Evolutionary conservation across 2,329 filamentous ascomycete species (phyloP), one percentile per base, ranked within the genome.

Genomic region (Didymella sp.): DNA sequence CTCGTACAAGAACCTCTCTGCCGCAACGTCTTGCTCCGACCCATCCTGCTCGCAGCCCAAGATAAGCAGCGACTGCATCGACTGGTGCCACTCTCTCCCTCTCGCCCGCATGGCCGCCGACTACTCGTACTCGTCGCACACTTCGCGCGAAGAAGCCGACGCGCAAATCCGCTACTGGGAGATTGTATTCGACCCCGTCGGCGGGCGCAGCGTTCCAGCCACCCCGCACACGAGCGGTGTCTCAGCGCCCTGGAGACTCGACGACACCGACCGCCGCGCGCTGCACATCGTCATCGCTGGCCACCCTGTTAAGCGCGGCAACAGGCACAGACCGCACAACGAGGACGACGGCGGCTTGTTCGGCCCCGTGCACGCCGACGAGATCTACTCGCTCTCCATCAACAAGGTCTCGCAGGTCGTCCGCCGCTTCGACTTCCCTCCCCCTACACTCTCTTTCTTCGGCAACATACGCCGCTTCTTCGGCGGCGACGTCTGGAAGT

Each of bases 171-270:
- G 65, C 31, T 66, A 66, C 51, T 75, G 72, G 72, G 62, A 68
- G 13, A 52, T 75, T 15, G 61, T 62, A 3, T 61, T 75, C 22
- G 73, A 75, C 43, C 62, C 68, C 2, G 67, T 75, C 40, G 73
- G 71, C 2, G 64, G 60, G 0, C 56, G 56, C 6, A 56, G 53
- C 31, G 50, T 57, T 1, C 57, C 56, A 13, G 8, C 28, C 19
- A 38, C 9, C 3, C 35, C 11, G 51, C 51, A 13, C n/a, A 41
- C 53, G 7, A 45, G 48, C 31, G 41, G 44, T 41, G 35, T 31
- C 12, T 51, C 43, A 4, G 17, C 33, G 4, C 22, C 44, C 6
- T 66, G 63, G 64, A 52, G 56, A 19, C 71, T 70, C 35, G 66
- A 69, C 30, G 38, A 64, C 24, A 47, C 63, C 0, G 55, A 61